Percentiles rank a stretch among this genome's conserved stretches.
phyloP scores from a whole-genome alignment of 1,284 basidiomycete genomes.

The Trametes sp. region DNA sequence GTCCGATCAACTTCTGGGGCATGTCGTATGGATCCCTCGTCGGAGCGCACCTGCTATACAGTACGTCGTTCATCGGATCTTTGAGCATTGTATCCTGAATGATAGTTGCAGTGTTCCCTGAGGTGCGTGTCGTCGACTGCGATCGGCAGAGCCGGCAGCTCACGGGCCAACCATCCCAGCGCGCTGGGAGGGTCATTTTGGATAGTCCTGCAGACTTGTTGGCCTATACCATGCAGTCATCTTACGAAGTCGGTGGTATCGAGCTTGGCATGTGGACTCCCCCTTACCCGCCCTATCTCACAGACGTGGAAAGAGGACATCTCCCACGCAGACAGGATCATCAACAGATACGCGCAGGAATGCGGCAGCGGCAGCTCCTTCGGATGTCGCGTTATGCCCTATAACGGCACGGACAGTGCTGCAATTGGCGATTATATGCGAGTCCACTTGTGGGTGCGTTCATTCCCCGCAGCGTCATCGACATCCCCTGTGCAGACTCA shows the following conservation, averaged over 20 bases:
- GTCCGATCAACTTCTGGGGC: slow-evolving; percentile 24
- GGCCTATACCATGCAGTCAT: background rate
- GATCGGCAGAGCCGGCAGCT: background rate
- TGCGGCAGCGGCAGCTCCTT: background rate
- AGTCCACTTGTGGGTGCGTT: background rate
- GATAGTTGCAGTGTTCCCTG: background rate
- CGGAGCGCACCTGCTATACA: slow-evolving; percentile 23
- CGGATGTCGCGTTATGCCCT: background rate
- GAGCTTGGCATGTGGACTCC: background rate
- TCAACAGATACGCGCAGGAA: background rate
- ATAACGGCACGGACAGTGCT: background rate
- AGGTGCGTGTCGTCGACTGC: background rate
- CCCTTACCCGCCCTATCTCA: background rate
- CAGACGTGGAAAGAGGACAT: background rate
- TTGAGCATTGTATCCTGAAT: background rate
- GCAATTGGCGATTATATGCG: background rate
- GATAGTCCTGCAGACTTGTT: background rate
- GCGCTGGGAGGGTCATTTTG: background rate
- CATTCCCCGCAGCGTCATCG: background rate
- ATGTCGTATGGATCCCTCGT: slow-evolving; percentile 16
- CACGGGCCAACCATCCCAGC: background rate
- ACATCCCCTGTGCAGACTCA: no score
- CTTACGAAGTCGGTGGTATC: background rate
- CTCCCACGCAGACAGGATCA: background rate
- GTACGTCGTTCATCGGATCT: slow-evolving; percentile 9